phyloP scores from a whole-genome alignment of 345 rosid genomes.

The Draba incana region DNA sequence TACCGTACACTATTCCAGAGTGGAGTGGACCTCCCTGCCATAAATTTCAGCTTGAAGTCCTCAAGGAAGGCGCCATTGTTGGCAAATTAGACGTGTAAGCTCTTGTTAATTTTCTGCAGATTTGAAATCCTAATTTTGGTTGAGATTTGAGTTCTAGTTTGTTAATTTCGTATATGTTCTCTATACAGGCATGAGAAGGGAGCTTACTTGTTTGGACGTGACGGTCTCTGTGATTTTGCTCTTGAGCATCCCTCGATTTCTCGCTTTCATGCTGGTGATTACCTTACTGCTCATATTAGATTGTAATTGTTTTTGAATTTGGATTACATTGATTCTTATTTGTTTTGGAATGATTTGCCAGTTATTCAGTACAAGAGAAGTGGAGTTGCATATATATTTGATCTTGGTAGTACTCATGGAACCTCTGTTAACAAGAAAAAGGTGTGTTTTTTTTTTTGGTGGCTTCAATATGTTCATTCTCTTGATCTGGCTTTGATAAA shows the following conservation, averaged over 20 bases:
- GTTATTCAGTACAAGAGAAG: conserved; percentile 87
- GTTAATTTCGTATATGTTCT: no score
- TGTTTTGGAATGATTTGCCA: conserved; percentile 37
- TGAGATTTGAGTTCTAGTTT: no score
- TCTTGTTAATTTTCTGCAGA: not conserved
- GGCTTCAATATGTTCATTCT: not conserved
- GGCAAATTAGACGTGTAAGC: conserved; percentile 64
- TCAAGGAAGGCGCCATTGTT: conserved; percentile 82
- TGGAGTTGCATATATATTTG: conserved; percentile 82
- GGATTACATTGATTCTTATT: not conserved
- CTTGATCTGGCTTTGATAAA: not conserved
- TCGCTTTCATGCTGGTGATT: conserved; percentile 89
- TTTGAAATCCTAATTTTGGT: not conserved
- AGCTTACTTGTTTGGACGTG: conserved; percentile 96
- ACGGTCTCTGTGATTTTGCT: conserved; percentile 78
- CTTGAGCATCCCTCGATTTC: conserved; percentile 93
- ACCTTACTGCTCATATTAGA: not conserved
- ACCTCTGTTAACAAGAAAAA: conserved; percentile 72
- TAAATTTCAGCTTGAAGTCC: conserved; percentile 68
- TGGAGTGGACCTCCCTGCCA: conserved; percentile 89
- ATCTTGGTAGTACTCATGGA: conserved; percentile 89
- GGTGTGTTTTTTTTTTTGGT: conserved; percentile 45
- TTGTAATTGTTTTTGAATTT: not conserved
- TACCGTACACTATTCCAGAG: conserved; percentile 82
- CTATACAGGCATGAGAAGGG: conserved; percentile 72